Base-by-base conservation (phyloP, 352 stramenopile genomes). In the Lagenidium sp. region DNA sequence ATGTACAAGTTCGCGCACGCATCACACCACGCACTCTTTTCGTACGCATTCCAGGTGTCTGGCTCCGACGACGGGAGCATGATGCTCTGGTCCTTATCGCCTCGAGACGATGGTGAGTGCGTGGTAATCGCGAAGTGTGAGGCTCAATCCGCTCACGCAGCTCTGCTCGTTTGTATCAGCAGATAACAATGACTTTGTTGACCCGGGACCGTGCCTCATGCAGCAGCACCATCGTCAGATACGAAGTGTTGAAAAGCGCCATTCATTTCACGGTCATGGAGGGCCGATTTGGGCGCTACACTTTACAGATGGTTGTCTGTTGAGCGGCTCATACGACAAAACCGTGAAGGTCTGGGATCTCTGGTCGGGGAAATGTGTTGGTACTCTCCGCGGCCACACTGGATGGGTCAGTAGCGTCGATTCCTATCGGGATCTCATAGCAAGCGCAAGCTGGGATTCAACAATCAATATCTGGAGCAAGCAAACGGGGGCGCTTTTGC, bases 281-380 rank as follows among this genome's bases (percentile, higher is more conserved):
- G 56, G 56, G 10, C 56, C 56, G 1, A 46, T 64, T 6, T 64
- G 55, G 56, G 51, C 56, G 3, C 29, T 65, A 12, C 47, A 49
- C 24, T 57, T 61, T 25, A 46, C 50, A 6, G 41, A 49, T 22
- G 37, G 23, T n/a, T 51, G 41, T 7, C 36, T 61, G 15, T 21
- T 39, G 6, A 65, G 56, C 43, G 56, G 56, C 10, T 65, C 56
- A n/a, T 64, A 64, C 36, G 55, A 64, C 56, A 65, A 65, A 25
- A 65, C 56, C 1, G 44, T 65, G 28, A 65, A 65, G 36, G 36
- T 65, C 29, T 65, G 56, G 56, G 55, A 58, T 34, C 31, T 42
- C 18, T 39, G 52, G 56, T 47, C 45, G 15, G 56, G 50, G 12
- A 60, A 49, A 8, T 65, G 56, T 38, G 15, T 52, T 8, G 18